Evolutionary conservation across 306 rosid species (phyloP).

Genomic region (Psophocarpus tetragonolobus): DNA sequence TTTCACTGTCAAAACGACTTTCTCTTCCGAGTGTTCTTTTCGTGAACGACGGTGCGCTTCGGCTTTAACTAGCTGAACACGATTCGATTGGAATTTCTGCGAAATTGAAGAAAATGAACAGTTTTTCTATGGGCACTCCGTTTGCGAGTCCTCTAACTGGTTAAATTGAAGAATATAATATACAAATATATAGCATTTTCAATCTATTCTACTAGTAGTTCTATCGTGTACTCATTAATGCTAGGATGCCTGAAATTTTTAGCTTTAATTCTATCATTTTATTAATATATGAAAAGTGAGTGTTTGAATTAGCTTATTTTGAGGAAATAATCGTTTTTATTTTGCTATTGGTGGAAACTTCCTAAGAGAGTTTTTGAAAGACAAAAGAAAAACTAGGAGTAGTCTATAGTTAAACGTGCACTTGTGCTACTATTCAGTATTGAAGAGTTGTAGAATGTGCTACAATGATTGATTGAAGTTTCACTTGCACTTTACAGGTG

Average conservation of each 20-base stretch:
- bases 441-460: neutral
- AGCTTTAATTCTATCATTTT: neutral
- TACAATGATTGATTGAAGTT: neutral
- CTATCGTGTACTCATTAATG: neutral
- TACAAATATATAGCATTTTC: neutral
- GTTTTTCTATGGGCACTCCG: neutral
- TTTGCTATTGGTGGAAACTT: neutral
- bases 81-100: neutral
- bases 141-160: neutral
- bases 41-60: conserved; percentile 8
- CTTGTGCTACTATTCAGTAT: neutral
- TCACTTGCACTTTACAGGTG: conserved; percentile 29
- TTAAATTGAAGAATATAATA: neutral
- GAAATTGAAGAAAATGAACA: neutral
- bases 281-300: neutral
- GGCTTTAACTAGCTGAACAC: neutral
- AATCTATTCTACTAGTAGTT: neutral
- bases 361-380: neutral
- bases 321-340: neutral
- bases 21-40: neutral
- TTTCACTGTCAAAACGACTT: neutral
- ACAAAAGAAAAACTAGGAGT: neutral
- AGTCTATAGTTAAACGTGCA: neutral
- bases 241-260: neutral
- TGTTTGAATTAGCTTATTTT: neutral